Evolutionary conservation across 345 rosid species (phyloP), one percentile per base, ranked within the genome.

Genomic region (Balakata baccata): DNA sequence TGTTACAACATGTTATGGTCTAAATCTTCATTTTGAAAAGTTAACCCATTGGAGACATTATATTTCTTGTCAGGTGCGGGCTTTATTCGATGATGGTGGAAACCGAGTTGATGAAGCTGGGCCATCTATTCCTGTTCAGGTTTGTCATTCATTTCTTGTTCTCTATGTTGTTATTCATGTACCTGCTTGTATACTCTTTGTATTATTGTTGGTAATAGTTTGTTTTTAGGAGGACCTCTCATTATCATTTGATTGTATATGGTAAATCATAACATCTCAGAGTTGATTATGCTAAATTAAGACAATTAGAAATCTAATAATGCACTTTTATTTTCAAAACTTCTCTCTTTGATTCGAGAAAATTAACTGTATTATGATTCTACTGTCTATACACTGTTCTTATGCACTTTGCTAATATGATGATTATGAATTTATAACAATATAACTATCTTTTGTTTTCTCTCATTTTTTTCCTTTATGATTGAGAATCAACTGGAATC

Each of bases 111-210:
- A 84, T 80, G 89, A 89, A 82, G 99, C 97, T 79, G 90, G 99
- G 75, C 99, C 99, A 14, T 95, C 99, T 66, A 87, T 90, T 39
- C 97, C 98, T 49, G 90, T 89, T 29, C 99, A 91, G 97, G 99
- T 95, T 82, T 68, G 83, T 80, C 20, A 6, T 22, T 74, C 51
- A 1, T 43, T 41, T 6, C 63, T 43, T 39, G 45, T n/a, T 29
- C 25, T 54, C 0, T 64, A n/a, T 18, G 13, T n/a, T 46, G 17
- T 41, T 53, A 49, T 51, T 59, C 22, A 34, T 12, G 10, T 76
- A 11, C 39, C 69, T 46, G 37, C 34, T 29, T 29, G 34, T 29
- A 29, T 29, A 29, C 34, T 57, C 1, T n/a, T n/a, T 41, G 43
- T 37, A 22, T 65, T 45, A 2, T 25, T 43, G 20, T 54, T 18